Evolutionary conservation across 2,329 filamentous ascomycete species (phyloP).

Genomic region (Lachnellula suecica): DNA sequence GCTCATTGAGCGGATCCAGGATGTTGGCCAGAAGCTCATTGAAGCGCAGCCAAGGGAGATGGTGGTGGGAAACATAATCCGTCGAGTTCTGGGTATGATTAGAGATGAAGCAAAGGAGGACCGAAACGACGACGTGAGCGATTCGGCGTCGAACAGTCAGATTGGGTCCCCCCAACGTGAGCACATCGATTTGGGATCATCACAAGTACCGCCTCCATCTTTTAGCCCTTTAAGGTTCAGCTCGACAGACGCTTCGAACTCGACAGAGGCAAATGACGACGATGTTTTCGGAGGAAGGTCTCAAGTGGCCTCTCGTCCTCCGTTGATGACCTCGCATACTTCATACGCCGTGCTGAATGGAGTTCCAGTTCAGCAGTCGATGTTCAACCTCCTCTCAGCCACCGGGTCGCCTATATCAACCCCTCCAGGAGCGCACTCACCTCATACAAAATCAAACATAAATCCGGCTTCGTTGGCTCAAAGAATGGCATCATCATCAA

Average conservation of each 20-base stretch:
- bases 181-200: slow-evolving; percentile 14
- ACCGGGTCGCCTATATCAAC: slow-evolving; percentile 53
- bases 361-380: slow-evolving; percentile 60
- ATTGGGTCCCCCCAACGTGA: slow-evolving; percentile 27
- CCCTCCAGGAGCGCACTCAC: slow-evolving; percentile 50
- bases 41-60: slow-evolving; percentile 81
- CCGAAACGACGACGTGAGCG: slow-evolving; percentile 53
- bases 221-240: slow-evolving; percentile 30
- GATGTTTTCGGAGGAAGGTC: slow-evolving; percentile 23
- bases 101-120: slow-evolving; percentile 87
- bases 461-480: slow-evolving; percentile 27
- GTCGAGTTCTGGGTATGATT: slow-evolving; percentile 85
- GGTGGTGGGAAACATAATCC: slow-evolving; percentile 90
- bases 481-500: slow-evolving; percentile 34
- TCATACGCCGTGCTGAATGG: slow-evolving; percentile 59
- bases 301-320: slow-evolving; percentile 49
- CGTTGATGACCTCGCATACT: slow-evolving; percentile 59
- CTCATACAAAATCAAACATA: slow-evolving; percentile 37
- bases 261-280: slow-evolving; percentile 19
- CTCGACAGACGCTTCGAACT: slow-evolving; percentile 22
- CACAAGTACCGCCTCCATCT: slow-evolving; percentile 13
- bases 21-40: slow-evolving; percentile 74
- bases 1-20: slow-evolving; percentile 77
- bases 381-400: slow-evolving; percentile 85
- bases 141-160: slow-evolving; percentile 31